Evolutionary conservation across 345 rosid species (phyloP), one percentile per base, ranked within the genome.

Genomic region (Zanthoxylum bungeanum): DNA sequence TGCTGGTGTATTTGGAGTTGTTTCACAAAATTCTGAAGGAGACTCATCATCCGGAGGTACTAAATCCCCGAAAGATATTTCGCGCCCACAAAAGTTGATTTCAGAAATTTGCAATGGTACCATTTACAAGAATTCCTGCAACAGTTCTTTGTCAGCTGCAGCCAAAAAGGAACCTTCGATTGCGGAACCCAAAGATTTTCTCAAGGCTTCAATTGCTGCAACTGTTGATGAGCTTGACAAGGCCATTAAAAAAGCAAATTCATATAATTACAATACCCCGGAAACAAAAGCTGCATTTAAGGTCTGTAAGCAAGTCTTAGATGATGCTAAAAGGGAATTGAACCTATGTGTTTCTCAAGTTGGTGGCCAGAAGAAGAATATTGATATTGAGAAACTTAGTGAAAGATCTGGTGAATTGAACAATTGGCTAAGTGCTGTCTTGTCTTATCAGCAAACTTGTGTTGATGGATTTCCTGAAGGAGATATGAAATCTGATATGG

Each of bases 381-480:
- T n/a, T 65, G 79, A 83, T n/a, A n/a, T 66, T 3, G 71, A 21
- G 9, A 78, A 71, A 42, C 64, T 82, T 25, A 27, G 60, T 2
- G 77, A 69, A 55, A 72, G 65, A 27, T 62, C 66, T 28, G 77
- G 83, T 0, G 86, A 88, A 3, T 69, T 91, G 75, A 82, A 83
- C 75, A 88, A 68, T 71, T 87, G 93, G 94, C 65, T 91, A 28
- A 93, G 97, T 46, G 97, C 98, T 0, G 96, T 87, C 16, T 83
- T 90, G 80, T 83, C 97, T 31, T 90, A 93, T 76, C 91, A 90
- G 53, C 88, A 88, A 19, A 75, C 96, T 0, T 93, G 98, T 64
- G 68, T 90, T 16, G 98, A 93, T 60, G 91, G 89, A 4, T 93
- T 93, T 68, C 89, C 93, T 1, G 93, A 93, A 0, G 98, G 94